These are phyloP conservation scores for Colletotrichum sp. DNA, from an alignment of 2,329 filamentous ascomycete species.

Conservation along the genomic window DNA sequence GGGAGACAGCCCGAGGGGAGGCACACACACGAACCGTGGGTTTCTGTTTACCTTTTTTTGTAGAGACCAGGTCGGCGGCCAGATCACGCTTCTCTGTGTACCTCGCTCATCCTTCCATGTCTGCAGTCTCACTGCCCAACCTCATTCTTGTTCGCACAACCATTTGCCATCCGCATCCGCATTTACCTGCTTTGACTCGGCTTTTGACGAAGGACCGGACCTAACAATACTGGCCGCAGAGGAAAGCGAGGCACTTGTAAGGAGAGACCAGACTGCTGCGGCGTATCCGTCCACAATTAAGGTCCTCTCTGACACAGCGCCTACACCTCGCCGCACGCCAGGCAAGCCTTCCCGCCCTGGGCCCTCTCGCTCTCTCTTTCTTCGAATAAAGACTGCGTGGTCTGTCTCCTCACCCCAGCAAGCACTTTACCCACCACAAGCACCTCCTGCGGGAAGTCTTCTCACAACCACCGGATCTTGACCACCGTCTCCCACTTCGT, in stretches of 20 bases:
- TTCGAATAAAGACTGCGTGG: conserved; percentile 1
- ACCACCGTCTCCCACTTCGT: not conserved
- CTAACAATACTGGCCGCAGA: not conserved
- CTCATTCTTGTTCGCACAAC: not conserved
- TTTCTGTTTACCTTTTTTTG: not conserved
- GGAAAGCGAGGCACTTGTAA: not conserved
- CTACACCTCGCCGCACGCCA: not conserved
- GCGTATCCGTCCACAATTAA: not conserved
- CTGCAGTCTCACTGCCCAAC: not conserved
- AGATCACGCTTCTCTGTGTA: not conserved
- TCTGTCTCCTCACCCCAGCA: not conserved
- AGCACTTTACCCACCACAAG: not conserved
- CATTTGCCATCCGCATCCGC: not conserved
- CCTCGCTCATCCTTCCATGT: not conserved
- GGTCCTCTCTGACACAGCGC: not conserved
- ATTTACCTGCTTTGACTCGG: not conserved
- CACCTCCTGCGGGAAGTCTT: not conserved
- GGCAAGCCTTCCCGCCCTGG: not conserved
- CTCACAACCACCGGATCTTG: not conserved
- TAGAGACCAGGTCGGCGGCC: conserved; percentile 2
- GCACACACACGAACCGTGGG: not conserved
- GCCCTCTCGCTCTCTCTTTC: not conserved
- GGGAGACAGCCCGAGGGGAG: not conserved
- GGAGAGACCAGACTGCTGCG: not conserved
- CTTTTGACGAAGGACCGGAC: not conserved